Percentiles rank a stretch among this genome's conserved stretches.
These are phyloP conservation scores for Corallochytrium limacisporum DNA, from an alignment of 78 protist species.

Conservation along the genomic window DNA sequence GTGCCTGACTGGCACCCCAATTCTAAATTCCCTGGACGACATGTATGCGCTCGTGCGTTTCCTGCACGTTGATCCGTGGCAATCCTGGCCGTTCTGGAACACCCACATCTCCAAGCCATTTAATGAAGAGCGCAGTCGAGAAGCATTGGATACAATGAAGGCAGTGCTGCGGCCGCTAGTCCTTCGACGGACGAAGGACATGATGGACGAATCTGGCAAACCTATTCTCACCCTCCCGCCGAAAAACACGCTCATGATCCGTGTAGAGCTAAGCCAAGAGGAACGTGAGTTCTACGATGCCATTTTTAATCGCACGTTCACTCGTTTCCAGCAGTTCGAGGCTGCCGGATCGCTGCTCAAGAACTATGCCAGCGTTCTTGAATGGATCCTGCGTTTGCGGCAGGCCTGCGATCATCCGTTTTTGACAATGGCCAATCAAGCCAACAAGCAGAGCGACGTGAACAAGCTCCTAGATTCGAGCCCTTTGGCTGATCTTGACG, in stretches of 20 bases:
- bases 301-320: background rate
- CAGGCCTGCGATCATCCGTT: conserved; percentile 8
- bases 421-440: too few relatives aligned
- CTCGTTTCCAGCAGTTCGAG: background rate
- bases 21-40: conserved; percentile 52
- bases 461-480: too few relatives aligned
- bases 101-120: too few relatives aligned
- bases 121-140: too few relatives aligned
- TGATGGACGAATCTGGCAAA: background rate
- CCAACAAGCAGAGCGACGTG: too few relatives aligned
- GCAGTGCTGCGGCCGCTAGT: background rate
- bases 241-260: background rate
- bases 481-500: too few relatives aligned
- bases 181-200: conserved; percentile 1
- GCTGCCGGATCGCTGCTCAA: background rate
- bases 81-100: background rate
- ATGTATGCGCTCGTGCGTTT: conserved; percentile 37
- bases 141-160: background rate
- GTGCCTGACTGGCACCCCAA: conserved; percentile 67
- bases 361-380: background rate
- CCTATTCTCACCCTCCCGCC: background rate
- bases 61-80: conserved; percentile 5
- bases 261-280: background rate
- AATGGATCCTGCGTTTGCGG: conserved; percentile 8
- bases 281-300: conserved; percentile 2